Conservation (phyloP, 2,329 filamentous ascomycete species). For the Clonostachys chloroleuca region DNA sequence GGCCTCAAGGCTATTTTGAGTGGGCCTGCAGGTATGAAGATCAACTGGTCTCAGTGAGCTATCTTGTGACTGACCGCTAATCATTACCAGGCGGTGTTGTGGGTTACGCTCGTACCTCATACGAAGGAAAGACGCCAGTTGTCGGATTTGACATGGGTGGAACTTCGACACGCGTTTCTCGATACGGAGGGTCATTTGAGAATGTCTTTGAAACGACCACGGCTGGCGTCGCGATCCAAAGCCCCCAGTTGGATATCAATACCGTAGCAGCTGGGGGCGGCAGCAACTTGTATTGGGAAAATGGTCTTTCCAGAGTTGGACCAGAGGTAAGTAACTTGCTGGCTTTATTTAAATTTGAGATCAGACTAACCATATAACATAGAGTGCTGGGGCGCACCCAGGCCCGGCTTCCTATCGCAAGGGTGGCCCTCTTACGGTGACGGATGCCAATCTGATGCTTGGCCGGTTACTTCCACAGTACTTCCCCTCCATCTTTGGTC, state of each 20-base stretch:
- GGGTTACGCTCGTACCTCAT: slow-evolving; percentile 65
- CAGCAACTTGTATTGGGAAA: slow-evolving; percentile 56
- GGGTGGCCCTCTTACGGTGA: slow-evolving; percentile 66
- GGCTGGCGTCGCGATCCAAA: slow-evolving; percentile 65
- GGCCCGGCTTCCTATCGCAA: slow-evolving; percentile 69
- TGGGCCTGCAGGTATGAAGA: slow-evolving; percentile 34
- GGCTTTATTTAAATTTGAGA: background rate
- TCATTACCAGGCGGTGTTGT: slow-evolving; percentile 58
- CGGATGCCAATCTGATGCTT: slow-evolving; percentile 66
- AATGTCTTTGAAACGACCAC: slow-evolving; percentile 69
- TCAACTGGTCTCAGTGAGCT: background rate
- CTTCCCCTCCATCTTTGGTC: slow-evolving; percentile 69
- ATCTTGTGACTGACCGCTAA: background rate
- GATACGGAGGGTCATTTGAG: slow-evolving; percentile 65
- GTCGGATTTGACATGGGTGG: slow-evolving; percentile 47
- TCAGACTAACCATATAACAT: background rate
- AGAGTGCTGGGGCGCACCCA: slow-evolving; percentile 64
- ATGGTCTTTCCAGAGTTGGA: slow-evolving; percentile 65
- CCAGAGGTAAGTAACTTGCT: slow-evolving; percentile 40
- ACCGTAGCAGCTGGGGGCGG: slow-evolving; percentile 54
- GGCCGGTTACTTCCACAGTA: slow-evolving; percentile 52
- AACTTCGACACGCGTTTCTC: slow-evolving; percentile 66
- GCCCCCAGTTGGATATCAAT: slow-evolving; percentile 69
- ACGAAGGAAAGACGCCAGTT: slow-evolving; percentile 61
- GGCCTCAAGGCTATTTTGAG: slow-evolving; percentile 62